Base-by-base conservation (phyloP, 1,284 basidiomycete species). In the Irpex sp. region DNA sequence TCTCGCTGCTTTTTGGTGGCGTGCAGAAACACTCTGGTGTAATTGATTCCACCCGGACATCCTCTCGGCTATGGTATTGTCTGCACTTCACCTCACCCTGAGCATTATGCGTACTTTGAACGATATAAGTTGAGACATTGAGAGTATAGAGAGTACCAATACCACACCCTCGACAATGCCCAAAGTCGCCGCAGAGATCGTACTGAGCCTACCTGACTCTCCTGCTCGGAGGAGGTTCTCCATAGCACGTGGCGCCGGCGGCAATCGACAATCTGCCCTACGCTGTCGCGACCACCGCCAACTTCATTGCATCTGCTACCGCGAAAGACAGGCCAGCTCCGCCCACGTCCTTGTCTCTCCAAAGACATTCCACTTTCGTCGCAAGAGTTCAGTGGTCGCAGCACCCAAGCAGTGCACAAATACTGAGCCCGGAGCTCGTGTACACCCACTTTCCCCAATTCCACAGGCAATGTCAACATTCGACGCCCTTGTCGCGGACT, bases 401-500 rank as follows among this genome's bases (percentile, higher is more conserved):
- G 15, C 54, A 21, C 17, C 31, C 15, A 56, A 26, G 54, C 11
- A 56, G 31, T 19, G 21, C 34, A 56, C 19, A 56, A 34, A 56
- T 34, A 56, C 54, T 17, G 54, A 15, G 34, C 54, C 11, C 9
- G 54, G 54, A 36, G 13, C 6, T 36, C 21, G 21, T 56, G 11
- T 56, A 13, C 34, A 19, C 13, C 54, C 54, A 31, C 54, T 56
- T 21, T 17, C 54, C 6, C 54, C 21, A 2, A 4, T 56, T 36
- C 54, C 54, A 11, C 2, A 56, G 34, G 54, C 54, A 15, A 83
- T 85, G 82, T 89, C 91, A 48, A 92, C 92, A 34, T 93, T 92
- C 73, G 88, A 92, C 70, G 76, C 80, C 37, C 86, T 98, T 69
- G 83, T 98, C 70, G 86, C 84, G 68, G 94, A 98, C 72, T 84